A percentile compares a stretch with the other conserved stretches of the same genome.
These are phyloP conservation scores for Lactifluus pinguis DNA, from an alignment of 768 basidiomycete species.

Conservation along the genomic window DNA sequence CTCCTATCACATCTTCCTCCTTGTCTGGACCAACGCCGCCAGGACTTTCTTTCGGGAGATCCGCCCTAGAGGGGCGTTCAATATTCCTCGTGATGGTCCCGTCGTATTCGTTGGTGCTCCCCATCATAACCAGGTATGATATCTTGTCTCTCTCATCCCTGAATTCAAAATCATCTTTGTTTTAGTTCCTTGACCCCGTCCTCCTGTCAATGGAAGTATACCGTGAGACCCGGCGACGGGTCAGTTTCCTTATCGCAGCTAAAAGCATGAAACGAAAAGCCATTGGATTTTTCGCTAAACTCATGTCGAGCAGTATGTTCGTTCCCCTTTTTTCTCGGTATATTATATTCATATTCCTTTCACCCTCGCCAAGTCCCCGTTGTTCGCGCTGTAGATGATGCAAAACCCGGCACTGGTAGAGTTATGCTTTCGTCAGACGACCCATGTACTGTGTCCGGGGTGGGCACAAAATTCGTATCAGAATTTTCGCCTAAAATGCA, in stretches of 20 bases:
- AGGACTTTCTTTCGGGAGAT: slow-evolving; percentile 96
- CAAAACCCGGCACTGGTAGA: slow-evolving; percentile 63
- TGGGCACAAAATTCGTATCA: slow-evolving; percentile 64
- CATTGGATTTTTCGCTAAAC: slow-evolving; percentile 64
- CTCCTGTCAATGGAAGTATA: slow-evolving; percentile 76
- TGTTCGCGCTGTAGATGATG: slow-evolving; percentile 80
- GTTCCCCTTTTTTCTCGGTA: neutral
- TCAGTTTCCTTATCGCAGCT: slow-evolving; percentile 82
- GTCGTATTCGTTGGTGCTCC: slow-evolving; percentile 92
- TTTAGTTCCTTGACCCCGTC: slow-evolving; percentile 84
- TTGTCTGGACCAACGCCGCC: slow-evolving; percentile 77
- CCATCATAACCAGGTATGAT: slow-evolving; percentile 76
- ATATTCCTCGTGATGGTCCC: slow-evolving; percentile 82
- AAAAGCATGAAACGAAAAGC: slow-evolving; percentile 75
- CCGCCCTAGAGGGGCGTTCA: slow-evolving; percentile 84
- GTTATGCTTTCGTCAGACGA: slow-evolving; percentile 67
- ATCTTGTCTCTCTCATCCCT: slow-evolving; percentile 11
- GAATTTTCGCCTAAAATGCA: slow-evolving; percentile 75
- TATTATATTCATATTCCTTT: neutral
- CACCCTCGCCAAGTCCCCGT: slow-evolving; percentile 63
- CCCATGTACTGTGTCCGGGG: slow-evolving; percentile 74
- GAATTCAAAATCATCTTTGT: neutral
- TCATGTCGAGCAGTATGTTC: slow-evolving; percentile 80
- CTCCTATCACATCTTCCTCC: slow-evolving; percentile 61
- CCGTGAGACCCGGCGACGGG: slow-evolving; percentile 69